Evolutionary conservation across 2,329 filamentous ascomycete genomes (phyloP).

Genomic region (Paraphaeosphaeria sporulosa): DNA sequence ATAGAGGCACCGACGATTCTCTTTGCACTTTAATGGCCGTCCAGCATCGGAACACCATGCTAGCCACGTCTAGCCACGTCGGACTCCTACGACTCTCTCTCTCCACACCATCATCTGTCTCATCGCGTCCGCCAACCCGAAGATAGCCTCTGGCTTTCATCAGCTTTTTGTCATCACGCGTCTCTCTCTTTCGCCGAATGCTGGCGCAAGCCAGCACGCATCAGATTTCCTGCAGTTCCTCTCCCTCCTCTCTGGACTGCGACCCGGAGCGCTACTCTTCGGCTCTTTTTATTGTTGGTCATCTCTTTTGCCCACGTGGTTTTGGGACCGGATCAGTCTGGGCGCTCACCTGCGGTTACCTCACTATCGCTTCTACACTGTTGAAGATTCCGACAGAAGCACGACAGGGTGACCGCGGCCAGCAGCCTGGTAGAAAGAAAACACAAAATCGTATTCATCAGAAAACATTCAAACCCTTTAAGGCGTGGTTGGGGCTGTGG

Average conservation of each 20-base stretch:
- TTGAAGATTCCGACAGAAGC: conserved; percentile 1
- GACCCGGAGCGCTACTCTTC: conserved; percentile 29
- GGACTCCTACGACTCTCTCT: conserved; percentile 9
- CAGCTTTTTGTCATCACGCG: conserved; percentile 3
- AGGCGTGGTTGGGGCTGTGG: conserved; percentile 25
- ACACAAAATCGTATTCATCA: conserved; percentile 18
- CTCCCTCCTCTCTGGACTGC: conserved; percentile 32
- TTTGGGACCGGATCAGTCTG: conserved; percentile 40
- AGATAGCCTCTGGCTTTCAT: conserved; percentile 12
- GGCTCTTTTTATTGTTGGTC: conserved; percentile 43
- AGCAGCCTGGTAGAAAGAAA: conserved; percentile 32
- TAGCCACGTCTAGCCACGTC: conserved; percentile 15
- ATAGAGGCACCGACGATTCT: conserved; percentile 21
- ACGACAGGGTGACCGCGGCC: conserved; percentile 4
- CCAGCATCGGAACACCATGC: conserved; percentile 1
- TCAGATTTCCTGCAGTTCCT: conserved; percentile 25
- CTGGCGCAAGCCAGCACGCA: conserved; percentile 13
- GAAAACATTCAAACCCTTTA: conserved; percentile 27
- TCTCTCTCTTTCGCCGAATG: not conserved
- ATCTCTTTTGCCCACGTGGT: conserved; percentile 26
- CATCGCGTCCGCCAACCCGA: conserved; percentile 3
- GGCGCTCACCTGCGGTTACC: conserved; percentile 14
- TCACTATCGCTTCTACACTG: conserved; percentile 9
- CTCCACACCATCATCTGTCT: conserved; percentile 5
- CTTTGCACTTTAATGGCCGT: conserved; percentile 11